phyloP scores from a whole-genome alignment of 2,329 filamentous ascomycete genomes.

The Aspergillus sergii region DNA sequence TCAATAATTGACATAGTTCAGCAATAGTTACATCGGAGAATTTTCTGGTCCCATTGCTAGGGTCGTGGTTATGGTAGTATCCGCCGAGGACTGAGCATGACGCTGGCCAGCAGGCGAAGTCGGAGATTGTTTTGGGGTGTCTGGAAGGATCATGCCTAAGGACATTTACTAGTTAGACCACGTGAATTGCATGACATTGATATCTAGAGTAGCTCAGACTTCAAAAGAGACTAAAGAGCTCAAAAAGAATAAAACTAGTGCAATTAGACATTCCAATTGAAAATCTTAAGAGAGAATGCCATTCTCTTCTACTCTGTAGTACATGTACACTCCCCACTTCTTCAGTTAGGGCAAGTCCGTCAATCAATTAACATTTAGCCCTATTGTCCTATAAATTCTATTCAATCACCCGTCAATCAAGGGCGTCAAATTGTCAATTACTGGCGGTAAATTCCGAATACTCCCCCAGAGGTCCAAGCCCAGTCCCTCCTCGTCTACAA shows the following conservation, averaged over 20 bases:
- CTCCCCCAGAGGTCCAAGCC: not conserved
- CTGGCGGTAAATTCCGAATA: not conserved
- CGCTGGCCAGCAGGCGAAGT: not conserved
- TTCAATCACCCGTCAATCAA: not conserved
- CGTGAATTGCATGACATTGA: not conserved
- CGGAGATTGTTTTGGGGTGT: no score
- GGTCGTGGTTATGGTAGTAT: not conserved
- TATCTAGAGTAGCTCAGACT: not conserved
- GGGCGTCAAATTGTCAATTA: not conserved
- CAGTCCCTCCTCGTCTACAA: not conserved
- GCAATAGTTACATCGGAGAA: slow-evolving; percentile 6
- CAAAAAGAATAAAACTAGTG: no score
- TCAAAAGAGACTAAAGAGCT: no score
- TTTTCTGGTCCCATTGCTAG: not conserved
- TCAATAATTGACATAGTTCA: slow-evolving; percentile 11
- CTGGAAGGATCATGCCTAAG: no score
- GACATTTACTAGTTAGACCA: not conserved
- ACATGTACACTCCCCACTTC: no score
- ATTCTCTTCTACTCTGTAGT: no score
- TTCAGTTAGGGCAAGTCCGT: no score
- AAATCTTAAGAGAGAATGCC: no score
- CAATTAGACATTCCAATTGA: no score
- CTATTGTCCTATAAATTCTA: no score
- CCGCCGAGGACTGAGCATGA: not conserved
- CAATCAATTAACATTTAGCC: no score